Evolutionary conservation across 768 basidiomycete genomes (phyloP).

Genomic region (Boletus sp.): DNA sequence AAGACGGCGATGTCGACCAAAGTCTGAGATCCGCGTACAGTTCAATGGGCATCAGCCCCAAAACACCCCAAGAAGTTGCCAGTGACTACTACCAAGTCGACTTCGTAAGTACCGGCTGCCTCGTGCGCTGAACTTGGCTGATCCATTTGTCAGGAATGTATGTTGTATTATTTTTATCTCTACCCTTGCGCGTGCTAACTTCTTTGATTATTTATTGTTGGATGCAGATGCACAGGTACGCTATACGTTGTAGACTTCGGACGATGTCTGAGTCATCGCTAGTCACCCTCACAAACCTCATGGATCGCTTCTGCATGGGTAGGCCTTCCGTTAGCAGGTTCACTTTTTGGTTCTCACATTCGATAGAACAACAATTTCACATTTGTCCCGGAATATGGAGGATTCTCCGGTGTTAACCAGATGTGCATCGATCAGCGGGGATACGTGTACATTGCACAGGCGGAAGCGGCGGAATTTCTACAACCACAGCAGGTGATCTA

Average conservation of each 20-base stretch:
- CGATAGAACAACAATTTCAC: constrained; percentile 63
- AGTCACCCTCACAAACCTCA: constrained; percentile 63
- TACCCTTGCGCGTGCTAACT: background rate
- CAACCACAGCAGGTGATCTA: constrained; percentile 44
- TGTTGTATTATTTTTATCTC: background rate
- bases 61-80: constrained; percentile 24
- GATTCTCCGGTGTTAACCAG: constrained; percentile 54
- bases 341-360: constrained; percentile 2
- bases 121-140: background rate
- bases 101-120: constrained; percentile 23
- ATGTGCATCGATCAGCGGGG: constrained; percentile 62
- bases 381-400: constrained; percentile 47
- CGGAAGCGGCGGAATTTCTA: constrained; percentile 57
- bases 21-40: too few relatives aligned
- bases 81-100: constrained; percentile 58
- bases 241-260: background rate
- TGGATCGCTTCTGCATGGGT: constrained; percentile 68
- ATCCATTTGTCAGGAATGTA: constrained; percentile 27
- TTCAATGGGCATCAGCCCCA: too few relatives aligned
- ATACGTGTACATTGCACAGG: constrained; percentile 54
- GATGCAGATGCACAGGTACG: constrained; percentile 30
- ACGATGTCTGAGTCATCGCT: constrained; percentile 33
- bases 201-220: background rate
- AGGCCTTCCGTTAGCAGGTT: constrained; percentile 5
- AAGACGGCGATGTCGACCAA: too few relatives aligned